Conservation (phyloP, 2,329 filamentous ascomycete genomes). For the Botrytis cinerea region DNA sequence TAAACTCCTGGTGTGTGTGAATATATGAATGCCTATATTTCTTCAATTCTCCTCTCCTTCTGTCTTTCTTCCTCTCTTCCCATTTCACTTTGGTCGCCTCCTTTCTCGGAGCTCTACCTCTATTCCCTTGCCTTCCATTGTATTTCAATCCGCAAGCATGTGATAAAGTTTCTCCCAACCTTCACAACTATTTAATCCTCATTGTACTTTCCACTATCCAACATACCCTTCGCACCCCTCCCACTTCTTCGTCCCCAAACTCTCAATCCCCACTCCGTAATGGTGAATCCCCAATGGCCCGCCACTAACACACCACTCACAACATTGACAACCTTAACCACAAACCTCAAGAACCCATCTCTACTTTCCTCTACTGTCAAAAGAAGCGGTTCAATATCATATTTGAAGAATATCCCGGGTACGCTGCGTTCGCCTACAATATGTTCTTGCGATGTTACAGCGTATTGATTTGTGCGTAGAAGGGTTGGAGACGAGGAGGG, state of each 20-base stretch:
- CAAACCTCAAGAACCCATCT: constrained; percentile 70
- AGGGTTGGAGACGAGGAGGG: constrained; percentile 50
- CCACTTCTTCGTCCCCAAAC: constrained; percentile 49
- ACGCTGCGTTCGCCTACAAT: constrained; percentile 68
- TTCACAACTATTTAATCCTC: constrained; percentile 25
- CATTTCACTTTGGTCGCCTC: background rate
- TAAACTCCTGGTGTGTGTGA: background rate
- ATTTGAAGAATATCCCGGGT: constrained; percentile 96
- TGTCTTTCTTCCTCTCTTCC: background rate
- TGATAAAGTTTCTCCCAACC: background rate
- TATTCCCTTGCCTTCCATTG: background rate
- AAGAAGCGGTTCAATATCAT: constrained; percentile 95
- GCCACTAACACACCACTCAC: constrained; percentile 88
- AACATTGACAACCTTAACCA: constrained; percentile 87
- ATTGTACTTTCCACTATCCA: constrained; percentile 40
- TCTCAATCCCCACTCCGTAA: constrained; percentile 72
- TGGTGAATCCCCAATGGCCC: constrained; percentile 87
- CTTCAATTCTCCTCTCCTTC: background rate
- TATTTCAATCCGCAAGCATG: background rate
- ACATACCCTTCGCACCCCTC: constrained; percentile 42
- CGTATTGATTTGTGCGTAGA: constrained; percentile 95
- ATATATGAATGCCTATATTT: background rate
- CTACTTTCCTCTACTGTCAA: constrained; percentile 82
- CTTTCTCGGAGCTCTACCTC: background rate
- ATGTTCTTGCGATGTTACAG: constrained; percentile 85